Evolutionary conservation across 2,329 filamentous ascomycete species (phyloP), one percentile per base, ranked within the genome.

Genomic region (Cadophora sp.): DNA sequence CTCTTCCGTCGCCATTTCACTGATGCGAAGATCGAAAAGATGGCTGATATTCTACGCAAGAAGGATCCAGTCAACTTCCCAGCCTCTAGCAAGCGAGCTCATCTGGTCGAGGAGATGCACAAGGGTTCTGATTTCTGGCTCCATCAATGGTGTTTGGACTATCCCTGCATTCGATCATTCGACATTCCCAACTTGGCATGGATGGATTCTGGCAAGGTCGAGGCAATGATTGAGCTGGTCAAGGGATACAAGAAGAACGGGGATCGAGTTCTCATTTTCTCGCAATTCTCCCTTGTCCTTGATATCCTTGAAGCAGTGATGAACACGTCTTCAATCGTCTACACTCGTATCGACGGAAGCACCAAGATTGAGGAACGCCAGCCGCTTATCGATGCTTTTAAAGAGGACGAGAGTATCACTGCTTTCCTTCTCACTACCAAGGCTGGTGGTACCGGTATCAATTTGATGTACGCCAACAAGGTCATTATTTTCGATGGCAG

Each of bases 401-500:
- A 93, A 73, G 81, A 87, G 2, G 87, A 97, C 75, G 80, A 85
- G 0, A 83, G 85, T 1, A 97, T 98, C 62, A 91, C 94, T 0
- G 94, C 96, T 0, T 99, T 99, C 79, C 86, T 99, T 71, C 86
- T 99, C 6, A 96, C 92, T 0, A 99, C 96, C 0, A 95, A 94
- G 68, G 94, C 95, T 0, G 96, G 96, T 62, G 96, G 96, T n/a
- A 96, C 95, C 0, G 96, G 96, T 48, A 96, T 99, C 81, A 99
- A 99, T 79, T 81, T 99, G 64, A 96, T 95, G 8, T 92, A 91
- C 43, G 96, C 96, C 4, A 98, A 98, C 82, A 98, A 97, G 80
- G 95, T 99, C 73, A 88, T 99, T 79, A 96, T 99, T 75, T 97
- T 98, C 78, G 96, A 99, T 79, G 91, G 92, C 70, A 93, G 90